Evolutionary conservation across 129 eudicot species (phyloP).

Genomic region (Kitagawia praeruptora): DNA sequence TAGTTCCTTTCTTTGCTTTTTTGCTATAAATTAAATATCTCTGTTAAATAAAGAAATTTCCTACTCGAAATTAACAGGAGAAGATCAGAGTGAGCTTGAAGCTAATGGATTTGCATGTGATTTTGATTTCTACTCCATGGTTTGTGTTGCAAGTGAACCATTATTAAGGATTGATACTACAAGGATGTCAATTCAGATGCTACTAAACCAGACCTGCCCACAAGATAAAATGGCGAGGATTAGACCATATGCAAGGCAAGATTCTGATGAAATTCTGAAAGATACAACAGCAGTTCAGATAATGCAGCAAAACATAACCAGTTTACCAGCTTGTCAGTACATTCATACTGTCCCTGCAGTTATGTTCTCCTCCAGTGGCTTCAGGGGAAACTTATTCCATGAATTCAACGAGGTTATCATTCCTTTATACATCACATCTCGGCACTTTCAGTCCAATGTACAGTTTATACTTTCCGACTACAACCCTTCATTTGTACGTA

Average conservation of each 20-base stretch:
- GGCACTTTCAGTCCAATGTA: slow-evolving; percentile 31
- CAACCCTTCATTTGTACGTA: slow-evolving; percentile 26
- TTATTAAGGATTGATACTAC: slow-evolving; percentile 30
- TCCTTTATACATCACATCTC: slow-evolving; percentile 53
- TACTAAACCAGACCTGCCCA: slow-evolving; percentile 8
- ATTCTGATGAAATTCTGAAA: slow-evolving; percentile 28
- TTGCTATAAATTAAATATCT: too few species aligned
- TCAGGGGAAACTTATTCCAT: slow-evolving; percentile 54
- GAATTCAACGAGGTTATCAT: slow-evolving; percentile 56
- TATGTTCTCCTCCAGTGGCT: slow-evolving; percentile 46
- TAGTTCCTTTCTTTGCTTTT: neutral
- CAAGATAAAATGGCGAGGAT: slow-evolving; percentile 10
- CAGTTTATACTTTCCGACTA: slow-evolving; percentile 40
- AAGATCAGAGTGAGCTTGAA: slow-evolving; percentile 33
- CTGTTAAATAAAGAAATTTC: neutral
- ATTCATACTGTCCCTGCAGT: slow-evolving; percentile 41
- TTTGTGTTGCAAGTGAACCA: slow-evolving; percentile 36
- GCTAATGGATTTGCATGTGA: slow-evolving; percentile 44
- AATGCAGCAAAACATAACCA: slow-evolving; percentile 14
- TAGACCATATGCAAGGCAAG: slow-evolving; percentile 49
- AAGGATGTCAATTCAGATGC: slow-evolving; percentile 24
- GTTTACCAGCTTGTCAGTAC: slow-evolving; percentile 21
- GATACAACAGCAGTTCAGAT: slow-evolving; percentile 36
- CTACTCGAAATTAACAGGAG: slow-evolving; percentile 22
- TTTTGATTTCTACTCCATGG: slow-evolving; percentile 14